Percentiles rank a stretch among this genome's conserved stretches.
Evolutionary conservation across 2,329 filamentous ascomycete species (phyloP).

Genomic region (Aspergillus awamori): DNA sequence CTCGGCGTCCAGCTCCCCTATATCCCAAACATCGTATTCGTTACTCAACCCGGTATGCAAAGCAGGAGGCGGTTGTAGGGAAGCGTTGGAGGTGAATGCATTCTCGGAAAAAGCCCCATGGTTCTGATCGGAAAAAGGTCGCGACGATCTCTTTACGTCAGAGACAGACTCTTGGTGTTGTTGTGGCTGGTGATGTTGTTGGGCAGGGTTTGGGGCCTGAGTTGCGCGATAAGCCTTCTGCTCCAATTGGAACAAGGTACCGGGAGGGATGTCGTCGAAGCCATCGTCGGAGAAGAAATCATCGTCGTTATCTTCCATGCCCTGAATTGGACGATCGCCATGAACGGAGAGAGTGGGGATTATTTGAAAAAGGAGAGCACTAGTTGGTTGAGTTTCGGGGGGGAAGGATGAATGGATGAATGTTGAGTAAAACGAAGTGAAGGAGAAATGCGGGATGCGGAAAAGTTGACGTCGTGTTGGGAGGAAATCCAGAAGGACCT

Average conservation of each 20-base stretch:
- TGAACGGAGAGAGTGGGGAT: conserved; percentile 27
- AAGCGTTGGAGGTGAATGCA: conserved; percentile 17
- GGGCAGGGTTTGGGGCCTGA: conserved; percentile 36
- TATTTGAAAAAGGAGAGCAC: not conserved
- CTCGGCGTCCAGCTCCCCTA: conserved; percentile 48
- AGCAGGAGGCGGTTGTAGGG: conserved; percentile 32
- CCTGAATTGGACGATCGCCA: conserved; percentile 37
- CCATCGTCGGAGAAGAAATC: conserved; percentile 53
- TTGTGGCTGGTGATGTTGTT: conserved; percentile 7
- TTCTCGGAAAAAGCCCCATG: conserved; percentile 8
- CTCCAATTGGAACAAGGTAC: conserved; percentile 49
- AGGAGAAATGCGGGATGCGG: conserved; percentile 7
- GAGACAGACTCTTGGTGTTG: conserved; percentile 1
- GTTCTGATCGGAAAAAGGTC: not conserved
- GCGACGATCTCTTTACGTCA: conserved; percentile 4
- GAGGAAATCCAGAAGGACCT: conserved; percentile 7
- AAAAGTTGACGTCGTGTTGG: conserved; percentile 13
- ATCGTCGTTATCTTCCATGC: conserved; percentile 53
- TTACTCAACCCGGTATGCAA: conserved; percentile 42
- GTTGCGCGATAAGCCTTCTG: conserved; percentile 50
- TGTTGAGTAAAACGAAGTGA: not conserved
- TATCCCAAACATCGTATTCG: conserved; percentile 47
- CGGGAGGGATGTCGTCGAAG: conserved; percentile 48
- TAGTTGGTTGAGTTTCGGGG: not conserved
- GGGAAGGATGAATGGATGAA: not conserved